Percentiles rank a stretch among this genome's conserved stretches.
Conservation (phyloP, 2,329 filamentous ascomycete species). For the Dactylellina sp. region DNA sequence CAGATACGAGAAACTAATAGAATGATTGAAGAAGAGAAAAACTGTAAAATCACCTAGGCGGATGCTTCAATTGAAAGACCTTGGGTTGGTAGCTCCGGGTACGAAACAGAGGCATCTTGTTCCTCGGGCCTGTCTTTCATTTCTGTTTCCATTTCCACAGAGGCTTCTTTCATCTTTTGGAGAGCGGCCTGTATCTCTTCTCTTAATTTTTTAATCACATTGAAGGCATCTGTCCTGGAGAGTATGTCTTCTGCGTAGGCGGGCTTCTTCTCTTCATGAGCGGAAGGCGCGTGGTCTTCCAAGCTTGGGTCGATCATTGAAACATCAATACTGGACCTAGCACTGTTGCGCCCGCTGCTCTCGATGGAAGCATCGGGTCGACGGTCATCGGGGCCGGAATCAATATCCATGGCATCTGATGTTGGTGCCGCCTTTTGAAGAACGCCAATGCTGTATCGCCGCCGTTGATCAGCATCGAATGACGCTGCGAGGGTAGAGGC, state of each 20-base stretch:
- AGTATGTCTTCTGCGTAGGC: conserved; percentile 41
- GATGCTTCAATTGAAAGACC: conserved; percentile 26
- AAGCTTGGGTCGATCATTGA: conserved; percentile 54
- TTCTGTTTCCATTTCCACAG: conserved; percentile 30
- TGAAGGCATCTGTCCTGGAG: conserved; percentile 31
- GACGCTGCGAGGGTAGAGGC: conserved; percentile 77
- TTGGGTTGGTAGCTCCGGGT: conserved; percentile 34
- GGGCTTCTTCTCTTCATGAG: conserved; percentile 4
- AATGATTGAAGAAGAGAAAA: conserved; percentile 5
- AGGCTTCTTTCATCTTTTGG: conserved; percentile 29
- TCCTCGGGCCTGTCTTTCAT: conserved; percentile 29
- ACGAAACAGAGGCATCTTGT: conserved; percentile 33
- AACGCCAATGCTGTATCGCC: conserved; percentile 75
- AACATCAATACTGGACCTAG: conserved; percentile 49
- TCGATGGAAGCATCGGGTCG: conserved; percentile 30
- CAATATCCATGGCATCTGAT: conserved; percentile 61
- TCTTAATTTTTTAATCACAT: conserved; percentile 39
- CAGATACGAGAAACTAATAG: neutral
- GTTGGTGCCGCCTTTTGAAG: conserved; percentile 71
- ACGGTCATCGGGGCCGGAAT: conserved; percentile 55
- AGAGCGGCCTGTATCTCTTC: conserved; percentile 42
- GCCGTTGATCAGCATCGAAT: conserved; percentile 73
- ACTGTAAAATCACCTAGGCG: conserved; percentile 13
- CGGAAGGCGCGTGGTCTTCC: conserved; percentile 36
- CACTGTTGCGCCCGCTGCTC: conserved; percentile 29